Conservation (phyloP, 2,329 filamentous ascomycete genomes). For the Cladosporium colombiae region DNA sequence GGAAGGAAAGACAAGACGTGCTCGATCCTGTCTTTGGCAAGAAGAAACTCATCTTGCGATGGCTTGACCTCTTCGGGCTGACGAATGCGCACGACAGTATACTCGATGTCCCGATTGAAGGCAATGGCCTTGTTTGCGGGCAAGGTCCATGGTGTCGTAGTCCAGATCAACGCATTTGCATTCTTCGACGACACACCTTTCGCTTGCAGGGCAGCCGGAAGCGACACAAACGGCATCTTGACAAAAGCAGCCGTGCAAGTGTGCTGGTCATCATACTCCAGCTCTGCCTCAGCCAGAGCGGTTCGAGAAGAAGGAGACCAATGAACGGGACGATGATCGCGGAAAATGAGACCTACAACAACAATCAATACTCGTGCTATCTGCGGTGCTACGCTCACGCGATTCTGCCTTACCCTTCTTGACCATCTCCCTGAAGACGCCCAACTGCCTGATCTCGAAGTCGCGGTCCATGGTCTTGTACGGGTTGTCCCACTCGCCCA, state of each 20-base stretch:
- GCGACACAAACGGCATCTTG: slow-evolving; percentile 65
- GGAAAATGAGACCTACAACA: slow-evolving; percentile 65
- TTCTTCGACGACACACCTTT: slow-evolving; percentile 47
- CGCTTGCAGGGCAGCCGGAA: slow-evolving; percentile 46
- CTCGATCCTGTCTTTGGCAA: slow-evolving; percentile 72
- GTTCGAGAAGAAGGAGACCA: slow-evolving; percentile 81
- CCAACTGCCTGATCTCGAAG: slow-evolving; percentile 74
- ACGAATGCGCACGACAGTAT: slow-evolving; percentile 62
- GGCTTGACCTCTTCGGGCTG: neutral
- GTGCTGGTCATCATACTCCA: slow-evolving; percentile 79
- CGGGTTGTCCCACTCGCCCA: slow-evolving; percentile 75
- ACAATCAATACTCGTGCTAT: slow-evolving; percentile 20
- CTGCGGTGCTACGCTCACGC: neutral
- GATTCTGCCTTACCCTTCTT: slow-evolving; percentile 49
- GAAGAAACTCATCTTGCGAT: slow-evolving; percentile 55
- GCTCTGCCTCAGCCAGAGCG: slow-evolving; percentile 78
- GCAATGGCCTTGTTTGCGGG: slow-evolving; percentile 91
- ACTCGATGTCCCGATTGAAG: slow-evolving; percentile 72
- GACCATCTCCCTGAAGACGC: slow-evolving; percentile 74
- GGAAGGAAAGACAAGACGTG: slow-evolving; percentile 53
- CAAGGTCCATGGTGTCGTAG: slow-evolving; percentile 95
- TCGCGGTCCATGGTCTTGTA: slow-evolving; percentile 78
- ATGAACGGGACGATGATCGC: slow-evolving; percentile 79
- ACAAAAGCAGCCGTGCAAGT: slow-evolving; percentile 74
- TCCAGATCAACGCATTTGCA: slow-evolving; percentile 90